These are phyloP conservation scores for Lactarius quietus DNA, from an alignment of 768 basidiomycete species.

Conservation along the genomic window DNA sequence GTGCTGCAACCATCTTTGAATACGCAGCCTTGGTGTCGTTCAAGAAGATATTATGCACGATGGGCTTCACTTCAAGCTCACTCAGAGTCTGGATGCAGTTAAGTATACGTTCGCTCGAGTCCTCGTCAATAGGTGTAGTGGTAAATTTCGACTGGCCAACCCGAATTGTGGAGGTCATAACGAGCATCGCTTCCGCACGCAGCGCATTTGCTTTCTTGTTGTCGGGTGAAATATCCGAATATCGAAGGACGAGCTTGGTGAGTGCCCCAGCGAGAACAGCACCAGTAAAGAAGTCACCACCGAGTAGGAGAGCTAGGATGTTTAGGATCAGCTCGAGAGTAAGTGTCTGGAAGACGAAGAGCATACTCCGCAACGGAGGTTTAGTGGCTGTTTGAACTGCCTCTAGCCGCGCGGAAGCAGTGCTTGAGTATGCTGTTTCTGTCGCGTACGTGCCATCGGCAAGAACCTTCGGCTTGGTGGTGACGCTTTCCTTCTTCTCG, in stretches of 20 bases:
- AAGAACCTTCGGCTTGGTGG: slow-evolving; percentile 69
- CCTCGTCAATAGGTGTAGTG: slow-evolving; percentile 95
- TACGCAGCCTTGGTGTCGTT: slow-evolving; percentile 89
- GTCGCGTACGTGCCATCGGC: slow-evolving; percentile 99
- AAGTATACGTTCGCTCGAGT: slow-evolving; percentile 93
- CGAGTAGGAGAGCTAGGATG: slow-evolving; percentile 70
- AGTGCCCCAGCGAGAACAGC: slow-evolving; percentile 85
- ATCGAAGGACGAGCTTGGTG: slow-evolving; percentile 88
- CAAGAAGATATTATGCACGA: slow-evolving; percentile 69
- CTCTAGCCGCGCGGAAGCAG: slow-evolving; percentile 62
- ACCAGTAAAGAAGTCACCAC: slow-evolving; percentile 97
- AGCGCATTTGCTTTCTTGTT: slow-evolving; percentile 59
- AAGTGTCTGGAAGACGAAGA: not conserved
- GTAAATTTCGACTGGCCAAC: slow-evolving; percentile 97
- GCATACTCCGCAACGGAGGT: slow-evolving; percentile 80
- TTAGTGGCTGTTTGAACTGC: slow-evolving; percentile 84
- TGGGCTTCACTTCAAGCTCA: slow-evolving; percentile 55
- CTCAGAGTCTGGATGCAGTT: slow-evolving; percentile 94
- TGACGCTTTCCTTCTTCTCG: slow-evolving; percentile 45
- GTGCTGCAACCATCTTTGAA: slow-evolving; percentile 91
- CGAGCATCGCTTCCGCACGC: slow-evolving; percentile 94
- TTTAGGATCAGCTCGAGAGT: slow-evolving; percentile 1
- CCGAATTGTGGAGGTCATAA: slow-evolving; percentile 96
- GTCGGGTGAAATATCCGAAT: slow-evolving; percentile 48
- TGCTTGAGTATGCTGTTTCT: slow-evolving; percentile 80